phyloP scores from a whole-genome alignment of 768 basidiomycete species.

The Calocybe indica region DNA sequence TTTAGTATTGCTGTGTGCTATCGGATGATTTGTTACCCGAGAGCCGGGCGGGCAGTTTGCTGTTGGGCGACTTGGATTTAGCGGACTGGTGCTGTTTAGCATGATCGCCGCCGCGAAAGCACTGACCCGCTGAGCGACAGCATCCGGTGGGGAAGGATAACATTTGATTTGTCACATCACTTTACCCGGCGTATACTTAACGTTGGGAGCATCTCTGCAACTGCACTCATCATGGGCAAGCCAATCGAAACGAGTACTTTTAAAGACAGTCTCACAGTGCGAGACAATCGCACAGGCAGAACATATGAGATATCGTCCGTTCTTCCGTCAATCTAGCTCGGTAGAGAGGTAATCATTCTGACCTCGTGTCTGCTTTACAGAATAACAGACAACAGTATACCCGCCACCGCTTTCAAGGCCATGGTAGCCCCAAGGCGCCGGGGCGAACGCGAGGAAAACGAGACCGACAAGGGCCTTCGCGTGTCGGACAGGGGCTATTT shows the following conservation, averaged over 20 bases:
- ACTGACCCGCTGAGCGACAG: too few relatives aligned
- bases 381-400: constrained; percentile 74
- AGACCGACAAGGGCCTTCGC: constrained; percentile 75
- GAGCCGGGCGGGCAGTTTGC: too few relatives aligned
- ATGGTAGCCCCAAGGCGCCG: constrained; percentile 53
- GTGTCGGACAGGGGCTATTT: constrained; percentile 77
- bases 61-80: too few relatives aligned
- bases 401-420: constrained; percentile 76
- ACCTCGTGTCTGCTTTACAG: constrained; percentile 27
- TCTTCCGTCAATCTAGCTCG: background rate
- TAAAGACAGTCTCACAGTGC: constrained; percentile 51
- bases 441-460: constrained; percentile 73
- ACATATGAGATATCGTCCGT: constrained; percentile 69
- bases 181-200: too few relatives aligned
- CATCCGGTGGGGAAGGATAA: too few relatives aligned
- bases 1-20: too few relatives aligned
- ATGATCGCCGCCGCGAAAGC: too few relatives aligned
- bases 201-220: too few relatives aligned
- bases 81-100: too few relatives aligned
- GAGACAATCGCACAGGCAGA: constrained; percentile 83
- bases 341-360: background rate
- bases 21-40: too few relatives aligned
- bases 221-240: constrained; percentile 9
- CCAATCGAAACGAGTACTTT: constrained; percentile 5
- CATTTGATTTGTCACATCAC: too few relatives aligned